phyloP scores from a whole-genome alignment of 805 yeast genomes.

The Naumovozyma baii region DNA sequence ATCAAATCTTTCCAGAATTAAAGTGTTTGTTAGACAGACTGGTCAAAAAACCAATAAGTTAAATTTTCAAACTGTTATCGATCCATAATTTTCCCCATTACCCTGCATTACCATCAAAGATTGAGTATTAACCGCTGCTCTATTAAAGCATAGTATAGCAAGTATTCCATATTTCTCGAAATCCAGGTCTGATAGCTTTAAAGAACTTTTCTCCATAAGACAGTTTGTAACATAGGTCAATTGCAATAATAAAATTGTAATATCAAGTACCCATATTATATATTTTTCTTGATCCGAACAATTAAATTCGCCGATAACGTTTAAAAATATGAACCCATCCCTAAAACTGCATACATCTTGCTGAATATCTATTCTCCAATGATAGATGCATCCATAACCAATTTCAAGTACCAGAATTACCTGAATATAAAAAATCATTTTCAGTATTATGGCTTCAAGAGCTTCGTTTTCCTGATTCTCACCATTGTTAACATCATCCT shows the following conservation, averaged over 20 bases:
- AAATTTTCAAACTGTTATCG: background rate
- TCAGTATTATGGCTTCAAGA: slow-evolving; percentile 9
- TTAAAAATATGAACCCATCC: slow-evolving; percentile 10
- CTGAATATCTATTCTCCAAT: slow-evolving; percentile 8
- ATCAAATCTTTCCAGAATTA: too few relatives aligned
- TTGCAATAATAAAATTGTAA: slow-evolving; percentile 7
- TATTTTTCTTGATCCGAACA: slow-evolving; percentile 5
- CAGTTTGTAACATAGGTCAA: slow-evolving; percentile 1
- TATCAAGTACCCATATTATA: slow-evolving; percentile 10
- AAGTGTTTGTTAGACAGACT: too few relatives aligned
- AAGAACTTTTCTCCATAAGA: background rate
- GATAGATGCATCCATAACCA: slow-evolving; percentile 7
- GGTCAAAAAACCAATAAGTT: too few relatives aligned
- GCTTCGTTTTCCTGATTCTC: slow-evolving; percentile 1
- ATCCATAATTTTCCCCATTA: background rate
- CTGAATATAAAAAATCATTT: slow-evolving; percentile 12
- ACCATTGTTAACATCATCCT: slow-evolving; percentile 1
- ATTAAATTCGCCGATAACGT: slow-evolving; percentile 14
- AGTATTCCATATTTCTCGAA: background rate
- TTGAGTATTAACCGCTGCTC: too few relatives aligned
- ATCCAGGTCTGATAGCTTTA: background rate
- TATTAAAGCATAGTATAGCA: background rate
- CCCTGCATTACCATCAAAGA: background rate
- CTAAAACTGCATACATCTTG: slow-evolving; percentile 9
- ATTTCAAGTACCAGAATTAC: slow-evolving; percentile 9